Percentiles rank a stretch among this genome's conserved stretches.
Conservation (phyloP, 805 yeast genomes). For the Saturnispora quitensis region DNA sequence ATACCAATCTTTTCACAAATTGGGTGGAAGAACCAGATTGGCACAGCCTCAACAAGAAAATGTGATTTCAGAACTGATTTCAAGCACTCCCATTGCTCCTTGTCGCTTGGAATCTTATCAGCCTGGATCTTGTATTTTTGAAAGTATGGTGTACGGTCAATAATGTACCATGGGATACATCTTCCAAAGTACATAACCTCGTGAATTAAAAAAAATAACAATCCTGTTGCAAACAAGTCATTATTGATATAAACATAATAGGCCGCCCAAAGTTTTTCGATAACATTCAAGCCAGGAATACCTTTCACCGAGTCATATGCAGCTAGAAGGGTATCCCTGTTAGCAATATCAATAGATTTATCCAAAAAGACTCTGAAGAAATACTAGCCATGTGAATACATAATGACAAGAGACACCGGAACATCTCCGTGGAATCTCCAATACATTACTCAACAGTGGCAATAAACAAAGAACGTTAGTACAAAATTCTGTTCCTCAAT, state of each 20-base stretch:
- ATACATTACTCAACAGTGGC: background rate
- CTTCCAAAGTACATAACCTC: conserved; percentile 89
- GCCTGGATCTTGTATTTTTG: conserved; percentile 84
- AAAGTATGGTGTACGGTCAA: conserved; percentile 81
- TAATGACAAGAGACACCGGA: background rate
- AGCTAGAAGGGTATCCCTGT: conserved; percentile 17
- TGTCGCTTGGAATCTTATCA: conserved; percentile 64
- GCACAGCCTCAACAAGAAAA: conserved; percentile 87
- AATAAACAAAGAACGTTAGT: conserved; percentile 1
- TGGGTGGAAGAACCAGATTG: conserved; percentile 96
- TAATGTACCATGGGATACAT: conserved; percentile 84
- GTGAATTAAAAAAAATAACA: conserved; percentile 72
- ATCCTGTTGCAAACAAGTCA: conserved; percentile 87
- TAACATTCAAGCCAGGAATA: conserved; percentile 28
- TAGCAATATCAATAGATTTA: conserved; percentile 16
- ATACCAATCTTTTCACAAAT: conserved; percentile 77
- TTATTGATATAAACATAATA: conserved; percentile 80
- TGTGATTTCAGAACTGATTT: conserved; percentile 79
- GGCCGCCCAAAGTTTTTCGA: conserved; percentile 77
- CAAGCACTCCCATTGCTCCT: conserved; percentile 90
- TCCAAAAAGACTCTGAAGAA: conserved; percentile 22
- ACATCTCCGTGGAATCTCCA: background rate
- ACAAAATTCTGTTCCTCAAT: background rate
- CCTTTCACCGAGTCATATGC: conserved; percentile 21
- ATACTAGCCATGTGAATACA: background rate